Conservation (phyloP, 2,329 filamentous ascomycete species). For the Aspergillus melleus region DNA sequence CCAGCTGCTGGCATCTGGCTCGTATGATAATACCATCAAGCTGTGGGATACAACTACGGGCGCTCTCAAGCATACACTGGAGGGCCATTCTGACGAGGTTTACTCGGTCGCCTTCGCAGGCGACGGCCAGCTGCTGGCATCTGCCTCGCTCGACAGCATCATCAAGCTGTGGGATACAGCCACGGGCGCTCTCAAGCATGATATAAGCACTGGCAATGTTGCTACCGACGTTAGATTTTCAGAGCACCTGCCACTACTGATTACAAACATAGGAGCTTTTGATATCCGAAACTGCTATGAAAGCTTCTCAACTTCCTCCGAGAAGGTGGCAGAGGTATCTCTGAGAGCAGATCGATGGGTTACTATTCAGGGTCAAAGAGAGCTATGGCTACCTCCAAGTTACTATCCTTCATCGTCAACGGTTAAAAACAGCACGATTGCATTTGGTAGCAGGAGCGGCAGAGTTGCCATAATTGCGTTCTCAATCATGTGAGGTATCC, state of each 20-base stretch:
- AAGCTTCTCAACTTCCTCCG: neutral
- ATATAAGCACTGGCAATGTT: neutral
- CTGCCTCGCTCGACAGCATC: no score
- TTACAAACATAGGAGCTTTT: constrained; percentile 3
- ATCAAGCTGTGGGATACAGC: no score
- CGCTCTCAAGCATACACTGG: no score
- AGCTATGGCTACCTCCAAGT: constrained; percentile 8
- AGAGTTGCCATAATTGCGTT: no score
- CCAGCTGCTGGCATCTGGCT: neutral
- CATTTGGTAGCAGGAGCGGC: no score
- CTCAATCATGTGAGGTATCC: no score
- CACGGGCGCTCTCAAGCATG: constrained; percentile 7
- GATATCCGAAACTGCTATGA: constrained; percentile 4
- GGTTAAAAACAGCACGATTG: no score
- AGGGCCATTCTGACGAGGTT: no score
- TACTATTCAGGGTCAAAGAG: no score
- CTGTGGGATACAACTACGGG: constrained; percentile 5
- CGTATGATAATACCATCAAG: neutral
- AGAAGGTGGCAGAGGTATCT: neutral
- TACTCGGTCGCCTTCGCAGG: no score
- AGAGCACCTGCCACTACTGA: neutral
- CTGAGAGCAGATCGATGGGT: constrained; percentile 1
- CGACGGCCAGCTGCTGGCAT: no score
- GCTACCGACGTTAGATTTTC: constrained; percentile 3
- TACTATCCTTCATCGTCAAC: neutral